Base-by-base conservation (phyloP, 1,284 basidiomycete genomes). In the Ustilago esculenta region DNA sequence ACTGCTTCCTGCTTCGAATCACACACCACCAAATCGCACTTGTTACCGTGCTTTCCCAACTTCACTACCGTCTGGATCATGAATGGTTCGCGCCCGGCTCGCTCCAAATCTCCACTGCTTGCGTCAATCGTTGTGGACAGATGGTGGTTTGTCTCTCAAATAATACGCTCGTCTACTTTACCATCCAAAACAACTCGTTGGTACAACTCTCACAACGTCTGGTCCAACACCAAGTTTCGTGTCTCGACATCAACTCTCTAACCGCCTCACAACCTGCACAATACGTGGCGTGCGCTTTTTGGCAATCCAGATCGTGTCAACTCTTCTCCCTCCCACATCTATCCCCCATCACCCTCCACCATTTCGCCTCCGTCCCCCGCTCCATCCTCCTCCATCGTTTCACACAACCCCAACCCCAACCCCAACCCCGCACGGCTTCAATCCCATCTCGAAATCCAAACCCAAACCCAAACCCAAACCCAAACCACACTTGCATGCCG, bases 301-400 rank as follows among this genome's bases (percentile, higher is more conserved):
- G 94, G 92, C 85, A 85, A 21, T 86, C 87, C 1, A 88, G 89
- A 60, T 77, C 84, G 20, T 85, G 94, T 33, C 84, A 88, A 50
- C 81, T 95, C 15, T 84, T 90, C 47, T 81, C 83, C 1, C 76
- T 89, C 10, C 80, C 85, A 0, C 78, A 83, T 3, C 84, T 90
- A 35, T 71, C 72, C 21, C 84, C 84, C 9, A 41, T 76, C 44
- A 50, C 61, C 27, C 40, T 50, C 30, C 51, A 61, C 18, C 34
- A 25, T 2, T 48, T 65, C n/a, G 5, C 52, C 0, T 46, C 72
- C 12, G 85, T 90, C 27, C 88, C 90, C 5, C 87, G 89, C 10
- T 91, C 90, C 4, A 75, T 92, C 17, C 81, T 91, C n/a, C 80
- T 92, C 41, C 85, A 87, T 74, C 87, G 87, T n/a, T n/a, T n/a